Evolutionary conservation across 1,284 basidiomycete species (phyloP).

Genomic region (Paramarasmius palmivorus): DNA sequence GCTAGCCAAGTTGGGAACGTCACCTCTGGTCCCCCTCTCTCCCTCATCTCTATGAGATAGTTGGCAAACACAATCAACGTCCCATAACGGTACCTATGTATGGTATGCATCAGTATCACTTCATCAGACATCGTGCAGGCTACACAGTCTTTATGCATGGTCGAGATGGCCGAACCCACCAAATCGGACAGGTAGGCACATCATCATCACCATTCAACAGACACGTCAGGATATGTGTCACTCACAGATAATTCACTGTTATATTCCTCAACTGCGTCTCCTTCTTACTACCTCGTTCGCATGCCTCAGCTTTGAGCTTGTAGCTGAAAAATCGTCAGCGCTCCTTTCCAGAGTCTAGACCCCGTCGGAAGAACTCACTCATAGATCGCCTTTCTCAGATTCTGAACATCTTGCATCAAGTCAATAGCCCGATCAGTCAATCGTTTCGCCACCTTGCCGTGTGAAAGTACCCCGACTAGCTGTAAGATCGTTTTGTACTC

Average conservation of each 20-base stretch:
- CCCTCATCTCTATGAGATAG: conserved; percentile 84
- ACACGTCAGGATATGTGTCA: conserved; percentile 6
- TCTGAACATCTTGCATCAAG: conserved; percentile 92
- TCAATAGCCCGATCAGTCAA: conserved; percentile 90
- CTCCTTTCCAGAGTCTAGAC: not conserved
- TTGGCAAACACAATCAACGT: conserved; percentile 95
- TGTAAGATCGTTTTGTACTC: conserved; percentile 98
- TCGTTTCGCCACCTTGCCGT: conserved; percentile 92
- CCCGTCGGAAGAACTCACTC: conserved; percentile 55
- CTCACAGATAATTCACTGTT: conserved; percentile 85
- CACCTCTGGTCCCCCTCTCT: conserved; percentile 40
- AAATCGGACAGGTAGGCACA: too few relatives aligned
- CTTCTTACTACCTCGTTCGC: conserved; percentile 78
- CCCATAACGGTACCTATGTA: conserved; percentile 77
- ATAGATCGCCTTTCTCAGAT: conserved; percentile 89
- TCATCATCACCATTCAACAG: not conserved
- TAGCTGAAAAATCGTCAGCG: conserved; percentile 52
- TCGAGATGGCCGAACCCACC: too few relatives aligned
- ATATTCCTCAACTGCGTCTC: conserved; percentile 72
- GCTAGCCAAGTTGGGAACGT: conserved; percentile 84
- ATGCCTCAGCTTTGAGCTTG: conserved; percentile 87
- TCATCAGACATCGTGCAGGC: not conserved
- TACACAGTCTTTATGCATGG: not conserved
- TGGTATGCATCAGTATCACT: conserved; percentile 5
- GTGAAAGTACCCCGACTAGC: conserved; percentile 85